Percentiles rank a stretch among this genome's conserved stretches.
Conservation (phyloP, 176 grass and related monocot genomes). For the Juncus inflexus region DNA sequence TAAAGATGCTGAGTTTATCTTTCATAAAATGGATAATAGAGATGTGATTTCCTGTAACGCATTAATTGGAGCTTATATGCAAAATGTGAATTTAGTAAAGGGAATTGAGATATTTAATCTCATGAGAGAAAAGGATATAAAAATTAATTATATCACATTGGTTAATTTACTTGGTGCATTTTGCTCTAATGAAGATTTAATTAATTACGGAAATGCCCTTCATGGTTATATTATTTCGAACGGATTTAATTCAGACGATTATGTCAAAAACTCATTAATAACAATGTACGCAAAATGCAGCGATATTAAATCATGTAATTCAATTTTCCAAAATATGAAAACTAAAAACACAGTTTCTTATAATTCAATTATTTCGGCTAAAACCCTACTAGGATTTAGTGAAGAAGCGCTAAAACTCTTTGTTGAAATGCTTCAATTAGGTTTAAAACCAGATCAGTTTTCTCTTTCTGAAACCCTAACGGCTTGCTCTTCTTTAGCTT, state of each 20-base stretch:
- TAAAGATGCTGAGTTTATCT: conserved; percentile 43
- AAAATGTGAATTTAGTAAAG: conserved; percentile 31
- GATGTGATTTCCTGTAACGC: conserved; percentile 71
- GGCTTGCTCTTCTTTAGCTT: conserved; percentile 63
- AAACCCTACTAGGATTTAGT: conserved; percentile 58
- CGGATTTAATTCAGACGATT: conserved; percentile 65
- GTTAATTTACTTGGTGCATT: conserved; percentile 62
- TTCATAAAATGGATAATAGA: conserved; percentile 39
- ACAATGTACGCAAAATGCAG: conserved; percentile 86
- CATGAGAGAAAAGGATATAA: conserved; percentile 53
- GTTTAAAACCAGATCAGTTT: conserved; percentile 57
- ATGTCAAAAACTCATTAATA: conserved; percentile 68
- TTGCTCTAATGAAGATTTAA: conserved; percentile 34
- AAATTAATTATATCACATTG: conserved; percentile 68
- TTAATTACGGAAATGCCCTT: conserved; percentile 45
- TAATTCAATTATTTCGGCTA: conserved; percentile 72
- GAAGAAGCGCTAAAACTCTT: conserved; percentile 77
- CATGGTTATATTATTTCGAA: conserved; percentile 55
- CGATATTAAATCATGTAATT: conserved; percentile 59
- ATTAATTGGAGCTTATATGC: conserved; percentile 58
- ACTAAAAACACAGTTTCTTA: conserved; percentile 57
- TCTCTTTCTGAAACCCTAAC: conserved; percentile 64
- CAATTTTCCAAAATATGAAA: conserved; percentile 45
- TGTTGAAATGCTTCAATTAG: conserved; percentile 45
- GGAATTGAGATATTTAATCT: conserved; percentile 50